Evolutionary conservation across 164 flowering plant species (phyloP).

Genomic region (Brasenia schreberi): DNA sequence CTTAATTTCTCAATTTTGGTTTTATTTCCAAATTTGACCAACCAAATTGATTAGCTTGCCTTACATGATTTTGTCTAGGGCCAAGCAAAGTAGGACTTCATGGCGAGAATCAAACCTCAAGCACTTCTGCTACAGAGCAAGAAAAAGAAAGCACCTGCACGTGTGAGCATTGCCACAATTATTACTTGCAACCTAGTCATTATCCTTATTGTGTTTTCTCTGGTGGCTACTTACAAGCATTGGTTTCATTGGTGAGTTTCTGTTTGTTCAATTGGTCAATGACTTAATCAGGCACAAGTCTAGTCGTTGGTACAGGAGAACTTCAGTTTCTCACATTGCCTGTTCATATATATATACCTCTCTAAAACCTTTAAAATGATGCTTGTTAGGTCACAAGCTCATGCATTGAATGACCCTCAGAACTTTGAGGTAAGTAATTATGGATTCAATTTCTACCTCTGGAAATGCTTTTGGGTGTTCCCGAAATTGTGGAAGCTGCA

Average conservation of each 20-base stretch:
- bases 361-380: not conserved
- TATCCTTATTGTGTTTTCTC: slow-evolving; percentile 34
- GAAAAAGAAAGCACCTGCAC: slow-evolving; percentile 65
- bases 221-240: slow-evolving; percentile 52
- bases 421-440: not conserved
- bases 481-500: not conserved
- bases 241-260: slow-evolving; percentile 50
- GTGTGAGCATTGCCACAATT: slow-evolving; percentile 46
- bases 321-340: too few relatives aligned
- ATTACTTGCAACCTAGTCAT: slow-evolving; percentile 36
- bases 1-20: not conserved
- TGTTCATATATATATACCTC: too few relatives aligned
- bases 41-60: not conserved
- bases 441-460: not conserved
- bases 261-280: not conserved
- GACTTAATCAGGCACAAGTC: too few relatives aligned
- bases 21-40: too few relatives aligned
- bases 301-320: too few relatives aligned
- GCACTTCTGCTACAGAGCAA: slow-evolving; percentile 66
- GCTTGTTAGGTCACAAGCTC: not conserved
- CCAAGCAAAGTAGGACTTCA: slow-evolving; percentile 5
- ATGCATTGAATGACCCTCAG: not conserved
- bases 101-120: slow-evolving; percentile 89
- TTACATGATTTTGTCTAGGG: not conserved
- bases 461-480: not conserved